phyloP scores from a whole-genome alignment of 1,139 yeast species.

The Martiniozyma asiatica region DNA sequence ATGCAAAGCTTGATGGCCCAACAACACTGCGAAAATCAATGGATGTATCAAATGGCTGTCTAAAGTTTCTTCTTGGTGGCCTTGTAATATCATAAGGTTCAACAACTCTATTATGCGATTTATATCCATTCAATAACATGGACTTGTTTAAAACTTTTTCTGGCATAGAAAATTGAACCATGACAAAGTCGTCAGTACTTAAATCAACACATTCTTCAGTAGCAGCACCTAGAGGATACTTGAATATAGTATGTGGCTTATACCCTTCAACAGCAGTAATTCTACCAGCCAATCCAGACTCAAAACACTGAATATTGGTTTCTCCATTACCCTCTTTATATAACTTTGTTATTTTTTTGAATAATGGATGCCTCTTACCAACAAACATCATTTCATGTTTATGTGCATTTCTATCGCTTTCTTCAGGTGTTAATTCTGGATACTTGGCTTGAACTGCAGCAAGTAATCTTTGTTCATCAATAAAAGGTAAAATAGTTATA shows the following conservation, averaged over 20 bases:
- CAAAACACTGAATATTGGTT: too few relatives aligned
- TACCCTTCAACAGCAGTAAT: slow-evolving; percentile 36
- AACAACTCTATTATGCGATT: slow-evolving; percentile 48
- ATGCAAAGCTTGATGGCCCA: slow-evolving; percentile 25
- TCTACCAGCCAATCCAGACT: slow-evolving; percentile 65
- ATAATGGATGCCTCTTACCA: slow-evolving; percentile 44
- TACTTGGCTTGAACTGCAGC: slow-evolving; percentile 58
- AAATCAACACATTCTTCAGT: slow-evolving; percentile 40
- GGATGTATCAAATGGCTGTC: slow-evolving; percentile 13
- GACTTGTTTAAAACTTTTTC: slow-evolving; percentile 55
- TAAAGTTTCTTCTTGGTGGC: too few relatives aligned
- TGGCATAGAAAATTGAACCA: slow-evolving; percentile 49
- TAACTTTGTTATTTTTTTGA: slow-evolving; percentile 27
- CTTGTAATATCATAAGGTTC: slow-evolving; percentile 59
- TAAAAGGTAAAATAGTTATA: slow-evolving; percentile 79
- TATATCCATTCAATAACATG: slow-evolving; percentile 72
- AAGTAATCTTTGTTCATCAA: slow-evolving; percentile 68
- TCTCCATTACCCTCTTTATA: slow-evolving; percentile 33
- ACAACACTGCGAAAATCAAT: slow-evolving; percentile 24
- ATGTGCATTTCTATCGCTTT: slow-evolving; percentile 54
- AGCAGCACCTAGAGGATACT: slow-evolving; percentile 52
- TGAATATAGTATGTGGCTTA: slow-evolving; percentile 32
- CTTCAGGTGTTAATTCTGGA: slow-evolving; percentile 52
- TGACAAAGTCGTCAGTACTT: slow-evolving; percentile 42
- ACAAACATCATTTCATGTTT: slow-evolving; percentile 51